These are phyloP conservation scores for Debaryomyces singareniensis DNA, from an alignment of 1,139 yeast species.

Conservation along the genomic window DNA sequence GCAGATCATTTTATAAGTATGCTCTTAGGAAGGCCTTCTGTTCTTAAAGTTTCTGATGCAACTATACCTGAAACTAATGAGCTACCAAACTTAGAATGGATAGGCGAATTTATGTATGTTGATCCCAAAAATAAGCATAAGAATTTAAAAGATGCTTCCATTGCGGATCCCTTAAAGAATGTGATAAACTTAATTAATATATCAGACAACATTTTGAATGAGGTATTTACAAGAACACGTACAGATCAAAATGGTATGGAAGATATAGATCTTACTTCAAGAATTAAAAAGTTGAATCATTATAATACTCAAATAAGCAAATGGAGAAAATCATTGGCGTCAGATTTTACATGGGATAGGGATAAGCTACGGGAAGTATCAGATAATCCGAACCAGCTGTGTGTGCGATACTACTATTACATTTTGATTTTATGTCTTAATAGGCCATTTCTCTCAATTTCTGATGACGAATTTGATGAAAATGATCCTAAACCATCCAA, in stretches of 20 bases:
- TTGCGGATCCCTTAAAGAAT: conserved; percentile 42
- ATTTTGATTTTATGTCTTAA: conserved; percentile 51
- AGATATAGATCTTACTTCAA: conserved; percentile 26
- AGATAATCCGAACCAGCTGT: conserved; percentile 43
- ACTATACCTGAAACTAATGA: conserved; percentile 58
- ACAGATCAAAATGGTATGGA: conserved; percentile 15
- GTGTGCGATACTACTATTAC: conserved; percentile 54
- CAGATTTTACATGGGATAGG: conserved; percentile 46
- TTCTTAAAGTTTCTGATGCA: conserved; percentile 51
- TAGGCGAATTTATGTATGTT: conserved; percentile 40
- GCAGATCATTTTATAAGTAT: conserved; percentile 61
- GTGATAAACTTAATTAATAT: conserved; percentile 45
- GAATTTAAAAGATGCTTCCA: conserved; percentile 20
- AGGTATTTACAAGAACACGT: conserved; percentile 37
- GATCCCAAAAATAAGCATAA: conserved; percentile 15
- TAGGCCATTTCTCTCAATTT: conserved; percentile 48
- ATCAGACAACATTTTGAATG: conserved; percentile 49
- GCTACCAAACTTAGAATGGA: conserved; percentile 53
- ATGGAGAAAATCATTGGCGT: conserved; percentile 46
- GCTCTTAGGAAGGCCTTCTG: conserved; percentile 53
- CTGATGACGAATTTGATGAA: conserved; percentile 6
- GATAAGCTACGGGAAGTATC: conserved; percentile 36
- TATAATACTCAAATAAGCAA: conserved; percentile 44
- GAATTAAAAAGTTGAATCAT: conserved; percentile 33
- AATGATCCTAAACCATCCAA: conserved; percentile 22